phyloP scores from a whole-genome alignment of 129 eudicot species.

The Tagetes patula region DNA sequence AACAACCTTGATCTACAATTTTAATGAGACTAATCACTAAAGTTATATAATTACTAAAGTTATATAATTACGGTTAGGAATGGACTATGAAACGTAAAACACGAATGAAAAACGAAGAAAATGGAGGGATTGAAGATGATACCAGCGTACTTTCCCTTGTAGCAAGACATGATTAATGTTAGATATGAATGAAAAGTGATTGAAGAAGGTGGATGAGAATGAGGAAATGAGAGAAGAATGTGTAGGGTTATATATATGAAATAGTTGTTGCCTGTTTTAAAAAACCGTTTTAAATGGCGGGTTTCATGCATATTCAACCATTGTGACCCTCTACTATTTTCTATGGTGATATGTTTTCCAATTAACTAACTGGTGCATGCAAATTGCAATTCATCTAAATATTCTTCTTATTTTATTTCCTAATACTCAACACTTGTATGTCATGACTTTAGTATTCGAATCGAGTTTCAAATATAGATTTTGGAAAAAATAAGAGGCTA shows the following conservation, averaged over 20 bases:
- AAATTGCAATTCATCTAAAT: too few species aligned
- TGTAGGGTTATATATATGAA: conserved; percentile 29
- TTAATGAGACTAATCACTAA: conserved; percentile 7
- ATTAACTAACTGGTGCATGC: too few species aligned
- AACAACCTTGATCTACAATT: neutral
- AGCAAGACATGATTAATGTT: conserved; percentile 43
- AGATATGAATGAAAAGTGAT: neutral
- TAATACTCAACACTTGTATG: too few species aligned
- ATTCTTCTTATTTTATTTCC: too few species aligned
- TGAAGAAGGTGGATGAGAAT: neutral
- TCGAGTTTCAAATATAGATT: too few species aligned
- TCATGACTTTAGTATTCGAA: too few species aligned
- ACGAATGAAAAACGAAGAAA: neutral
- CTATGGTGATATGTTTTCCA: neutral
- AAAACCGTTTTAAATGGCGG: conserved; percentile 24
- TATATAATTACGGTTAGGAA: neutral
- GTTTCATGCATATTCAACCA: conserved; percentile 13
- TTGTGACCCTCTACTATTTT: conserved; percentile 15
- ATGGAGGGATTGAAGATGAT: neutral
- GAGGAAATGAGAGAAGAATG: neutral
- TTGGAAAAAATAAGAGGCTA: too few species aligned
- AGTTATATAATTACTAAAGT: neutral
- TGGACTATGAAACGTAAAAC: neutral
- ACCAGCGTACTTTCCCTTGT: conserved; percentile 53
- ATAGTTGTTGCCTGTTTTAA: neutral